A percentile compares a stretch with the other conserved stretches of the same genome.
phyloP scores from a whole-genome alignment of 805 yeast genomes.

The Komagataella mondaviorum region DNA sequence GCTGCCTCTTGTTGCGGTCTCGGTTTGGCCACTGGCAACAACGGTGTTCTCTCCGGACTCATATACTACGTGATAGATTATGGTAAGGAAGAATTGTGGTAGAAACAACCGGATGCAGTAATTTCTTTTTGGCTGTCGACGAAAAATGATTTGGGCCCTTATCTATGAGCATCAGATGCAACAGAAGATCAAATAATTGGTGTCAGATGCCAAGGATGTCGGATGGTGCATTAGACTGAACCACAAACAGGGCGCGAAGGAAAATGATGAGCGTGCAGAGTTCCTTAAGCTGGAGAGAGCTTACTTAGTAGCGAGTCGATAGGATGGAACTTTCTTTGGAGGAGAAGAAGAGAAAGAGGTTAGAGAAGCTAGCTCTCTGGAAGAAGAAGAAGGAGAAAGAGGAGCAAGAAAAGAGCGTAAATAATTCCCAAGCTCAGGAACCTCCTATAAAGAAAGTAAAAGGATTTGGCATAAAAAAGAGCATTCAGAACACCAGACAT shows the following conservation, averaged over 20 bases:
- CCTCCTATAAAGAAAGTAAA: slow-evolving; percentile 9
- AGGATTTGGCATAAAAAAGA: slow-evolving; percentile 6
- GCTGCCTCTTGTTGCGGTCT: background rate
- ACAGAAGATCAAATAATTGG: background rate
- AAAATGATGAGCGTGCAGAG: background rate
- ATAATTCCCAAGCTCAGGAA: slow-evolving; percentile 9
- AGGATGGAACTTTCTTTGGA: slow-evolving; percentile 11
- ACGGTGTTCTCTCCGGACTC: background rate
- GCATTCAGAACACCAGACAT: slow-evolving; percentile 5
- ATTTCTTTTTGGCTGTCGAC: background rate
- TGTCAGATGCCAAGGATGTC: background rate
- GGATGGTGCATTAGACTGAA: background rate
- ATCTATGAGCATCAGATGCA: background rate
- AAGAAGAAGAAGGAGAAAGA: slow-evolving; percentile 34
- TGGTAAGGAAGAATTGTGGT: background rate
- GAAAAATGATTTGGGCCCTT: background rate
- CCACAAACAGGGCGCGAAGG: background rate
- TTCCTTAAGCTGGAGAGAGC: background rate
- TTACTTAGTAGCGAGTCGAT: background rate
- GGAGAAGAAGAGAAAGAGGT: slow-evolving; percentile 25
- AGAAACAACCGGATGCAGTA: slow-evolving; percentile 4
- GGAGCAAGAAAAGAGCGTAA: slow-evolving; percentile 1
- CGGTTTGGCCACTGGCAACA: background rate
- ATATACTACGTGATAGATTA: background rate
- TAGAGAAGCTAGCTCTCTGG: slow-evolving; percentile 47